Evolutionary conservation across 805 yeast species (phyloP).

Genomic region (Pichia thaimueangensis): DNA sequence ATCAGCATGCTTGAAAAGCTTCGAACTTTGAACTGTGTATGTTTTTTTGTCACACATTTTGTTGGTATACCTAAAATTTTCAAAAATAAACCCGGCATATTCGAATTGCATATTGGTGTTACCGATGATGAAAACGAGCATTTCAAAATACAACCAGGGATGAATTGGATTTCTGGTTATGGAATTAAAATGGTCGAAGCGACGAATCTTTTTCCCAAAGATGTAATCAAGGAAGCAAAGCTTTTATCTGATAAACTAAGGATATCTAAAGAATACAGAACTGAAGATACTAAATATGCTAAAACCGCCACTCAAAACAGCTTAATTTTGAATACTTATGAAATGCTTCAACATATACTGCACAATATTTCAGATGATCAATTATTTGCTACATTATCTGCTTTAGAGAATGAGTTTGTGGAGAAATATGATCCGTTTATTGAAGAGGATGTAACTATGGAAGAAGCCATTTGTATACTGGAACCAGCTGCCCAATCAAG

Average conservation of each 20-base stretch:
- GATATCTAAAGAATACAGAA: not conserved
- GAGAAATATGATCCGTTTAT: not conserved
- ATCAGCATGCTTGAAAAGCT: conserved; percentile 38
- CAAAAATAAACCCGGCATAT: conserved; percentile 29
- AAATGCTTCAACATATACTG: conserved; percentile 1
- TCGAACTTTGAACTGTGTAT: conserved; percentile 23
- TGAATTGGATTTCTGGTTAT: conserved; percentile 19
- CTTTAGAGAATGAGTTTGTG: conserved; percentile 5
- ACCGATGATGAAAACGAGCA: conserved; percentile 18
- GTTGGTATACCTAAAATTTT: conserved; percentile 34
- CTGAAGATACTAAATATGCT: not conserved
- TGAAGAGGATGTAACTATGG: not conserved
- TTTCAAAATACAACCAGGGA: conserved; percentile 24
- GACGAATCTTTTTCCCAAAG: conserved; percentile 19
- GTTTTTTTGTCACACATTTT: conserved; percentile 42
- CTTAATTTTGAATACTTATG: conserved; percentile 3
- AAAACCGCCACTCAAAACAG: not conserved
- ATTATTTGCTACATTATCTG: not conserved
- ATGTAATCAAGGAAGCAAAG: conserved; percentile 25
- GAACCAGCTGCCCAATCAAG: no score
- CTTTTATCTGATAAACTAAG: conserved; percentile 20
- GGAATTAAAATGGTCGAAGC: conserved; percentile 31
- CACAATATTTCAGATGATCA: not conserved
- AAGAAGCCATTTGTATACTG: no score
- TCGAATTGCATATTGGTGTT: conserved; percentile 33